Evolutionary conservation across 2,329 filamentous ascomycete species (phyloP), one percentile per base, ranked within the genome.

Genomic region (Elsinoe perseae): DNA sequence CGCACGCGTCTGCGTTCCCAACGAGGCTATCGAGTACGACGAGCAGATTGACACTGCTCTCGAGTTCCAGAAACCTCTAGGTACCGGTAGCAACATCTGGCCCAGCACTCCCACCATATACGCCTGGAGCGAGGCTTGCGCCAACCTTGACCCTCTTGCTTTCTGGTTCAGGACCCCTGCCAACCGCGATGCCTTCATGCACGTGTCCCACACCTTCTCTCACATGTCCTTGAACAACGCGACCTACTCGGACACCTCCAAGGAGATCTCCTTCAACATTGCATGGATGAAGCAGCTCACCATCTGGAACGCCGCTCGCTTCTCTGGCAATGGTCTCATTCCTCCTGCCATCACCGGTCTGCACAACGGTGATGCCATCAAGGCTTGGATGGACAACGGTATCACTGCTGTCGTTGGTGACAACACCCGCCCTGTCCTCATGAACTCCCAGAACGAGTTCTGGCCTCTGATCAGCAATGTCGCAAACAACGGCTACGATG

Each of bases 311-410:
- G 75, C 75, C 12, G 65, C 63, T 16, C 70, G 72, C 42, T 83
- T 76, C 65, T 82, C 79, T 23, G 60, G 69, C 2, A 73, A 75
- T 36, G 81, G 80, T 27, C 73, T 84, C 54, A 80, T 84, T 57
- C 81, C 81, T 1, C 81, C 81, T 0, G 80, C 80, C 32, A 84
- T 84, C 59, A 84, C 81, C 1, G 81, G 81, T 50, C 65, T 84
- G 23, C 79, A 83, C 69, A 84, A 84, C 61, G 81, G 78, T n/a
- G 81, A 84, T 66, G 81, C 75, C 9, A 76, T 84, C 46, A 69
- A 69, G 54, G 81, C 79, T 5, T 84, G 80, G 80, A 72, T 72
- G 62, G 78, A 81, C 43, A 80, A 80, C 57, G 80, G 80, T n/a
- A 78, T 84, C 61, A 71, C 66, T 16, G 77, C 80, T 61, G 80